Conservation (phyloP, 2,329 filamentous ascomycete species). For the Trichoderma endophyticum region DNA sequence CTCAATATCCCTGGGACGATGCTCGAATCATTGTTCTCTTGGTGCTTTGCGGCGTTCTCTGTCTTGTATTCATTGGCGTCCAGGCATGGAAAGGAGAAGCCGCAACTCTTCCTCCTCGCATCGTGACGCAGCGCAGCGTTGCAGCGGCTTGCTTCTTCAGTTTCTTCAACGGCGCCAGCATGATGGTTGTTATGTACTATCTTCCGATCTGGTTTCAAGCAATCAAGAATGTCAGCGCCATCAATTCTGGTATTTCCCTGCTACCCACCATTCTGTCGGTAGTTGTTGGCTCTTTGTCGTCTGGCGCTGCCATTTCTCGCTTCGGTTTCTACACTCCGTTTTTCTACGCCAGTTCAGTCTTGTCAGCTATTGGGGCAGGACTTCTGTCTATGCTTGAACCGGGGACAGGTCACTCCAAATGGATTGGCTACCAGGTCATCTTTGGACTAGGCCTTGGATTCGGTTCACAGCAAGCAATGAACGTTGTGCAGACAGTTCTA, state of each 20-base stretch:
- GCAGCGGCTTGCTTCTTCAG: neutral
- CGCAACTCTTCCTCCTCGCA: conserved; percentile 40
- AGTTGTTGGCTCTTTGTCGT: conserved; percentile 28
- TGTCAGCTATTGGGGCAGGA: conserved; percentile 37
- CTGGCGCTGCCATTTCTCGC: conserved; percentile 27
- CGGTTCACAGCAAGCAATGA: conserved; percentile 43
- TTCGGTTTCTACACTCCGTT: conserved; percentile 44
- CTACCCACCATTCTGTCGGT: conserved; percentile 31
- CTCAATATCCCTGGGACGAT: conserved; percentile 25
- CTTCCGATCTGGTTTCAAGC: conserved; percentile 52
- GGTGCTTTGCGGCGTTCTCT: conserved; percentile 33
- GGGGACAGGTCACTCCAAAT: conserved; percentile 22
- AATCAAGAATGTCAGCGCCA: conserved; percentile 35
- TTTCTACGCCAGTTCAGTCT: conserved; percentile 35
- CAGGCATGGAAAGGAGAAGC: conserved; percentile 34
- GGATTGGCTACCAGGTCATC: conserved; percentile 37
- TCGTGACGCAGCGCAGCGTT: conserved; percentile 34
- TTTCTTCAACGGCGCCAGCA: conserved; percentile 2
- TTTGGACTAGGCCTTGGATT: conserved; percentile 43
- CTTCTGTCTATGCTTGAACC: conserved; percentile 39
- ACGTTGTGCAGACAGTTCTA: conserved; percentile 46
- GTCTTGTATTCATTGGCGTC: conserved; percentile 30
- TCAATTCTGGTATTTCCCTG: conserved; percentile 30
- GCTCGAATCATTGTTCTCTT: conserved; percentile 36
- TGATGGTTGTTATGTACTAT: conserved; percentile 35